phyloP scores from a whole-genome alignment of 768 basidiomycete species.

The Coprinellus aureogranulatus region DNA sequence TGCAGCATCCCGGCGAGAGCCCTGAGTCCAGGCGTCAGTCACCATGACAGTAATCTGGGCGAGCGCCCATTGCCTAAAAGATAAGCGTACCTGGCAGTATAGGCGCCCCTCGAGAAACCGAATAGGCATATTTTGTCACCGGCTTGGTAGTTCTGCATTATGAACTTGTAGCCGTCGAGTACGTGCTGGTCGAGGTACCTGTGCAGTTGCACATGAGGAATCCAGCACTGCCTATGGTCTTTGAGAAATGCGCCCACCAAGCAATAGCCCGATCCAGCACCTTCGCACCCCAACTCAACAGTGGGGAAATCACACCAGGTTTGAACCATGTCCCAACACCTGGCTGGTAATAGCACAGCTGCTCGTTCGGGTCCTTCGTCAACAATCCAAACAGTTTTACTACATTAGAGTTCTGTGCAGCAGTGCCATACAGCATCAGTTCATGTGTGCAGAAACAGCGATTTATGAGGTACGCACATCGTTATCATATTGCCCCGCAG shows the following conservation, averaged over 20 bases:
- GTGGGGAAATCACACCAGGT: slow-evolving; percentile 62
- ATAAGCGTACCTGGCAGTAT: slow-evolving; percentile 41
- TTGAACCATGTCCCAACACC: slow-evolving; percentile 53
- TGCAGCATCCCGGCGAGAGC: slow-evolving; percentile 74
- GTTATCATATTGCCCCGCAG: slow-evolving; percentile 48
- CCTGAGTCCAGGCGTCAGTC: slow-evolving; percentile 34
- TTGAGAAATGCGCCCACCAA: too few species aligned
- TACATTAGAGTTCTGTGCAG: slow-evolving; percentile 58
- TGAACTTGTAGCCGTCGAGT: slow-evolving; percentile 70
- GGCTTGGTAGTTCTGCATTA: slow-evolving; percentile 71
- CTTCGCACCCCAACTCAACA: slow-evolving; percentile 58
- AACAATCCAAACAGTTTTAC: slow-evolving; percentile 69
- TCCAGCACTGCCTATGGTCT: too few species aligned
- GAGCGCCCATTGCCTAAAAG: too few species aligned
- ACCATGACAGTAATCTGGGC: too few species aligned
- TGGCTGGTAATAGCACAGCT: slow-evolving; percentile 69
- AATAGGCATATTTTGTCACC: slow-evolving; percentile 78
- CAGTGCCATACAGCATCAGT: not conserved
- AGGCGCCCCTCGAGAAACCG: slow-evolving; percentile 70
- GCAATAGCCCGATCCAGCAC: slow-evolving; percentile 68
- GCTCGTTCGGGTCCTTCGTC: slow-evolving; percentile 56
- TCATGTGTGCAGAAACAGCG: not conserved
- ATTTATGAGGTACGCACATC: slow-evolving; percentile 42
- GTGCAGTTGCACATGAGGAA: too few species aligned
- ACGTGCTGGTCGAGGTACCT: slow-evolving; percentile 75